phyloP scores from a whole-genome alignment of 208 protist genomes.

The Borovskyia barvae region DNA sequence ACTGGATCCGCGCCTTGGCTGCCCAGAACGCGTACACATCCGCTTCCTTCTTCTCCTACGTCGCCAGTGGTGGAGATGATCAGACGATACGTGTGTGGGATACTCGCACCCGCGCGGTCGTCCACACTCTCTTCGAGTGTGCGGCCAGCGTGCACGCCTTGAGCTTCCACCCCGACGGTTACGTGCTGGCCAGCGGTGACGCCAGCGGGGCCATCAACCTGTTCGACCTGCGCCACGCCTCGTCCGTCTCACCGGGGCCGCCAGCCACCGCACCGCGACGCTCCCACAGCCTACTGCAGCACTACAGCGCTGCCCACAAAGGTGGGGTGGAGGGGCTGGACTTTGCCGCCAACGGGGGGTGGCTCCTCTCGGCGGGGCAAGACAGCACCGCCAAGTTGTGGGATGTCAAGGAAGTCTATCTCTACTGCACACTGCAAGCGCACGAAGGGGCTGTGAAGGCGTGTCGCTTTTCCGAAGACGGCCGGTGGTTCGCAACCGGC shows the following conservation, averaged over 20 bases:
- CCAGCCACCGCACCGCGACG: background rate
- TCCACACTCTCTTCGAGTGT: constrained; percentile 70
- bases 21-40: constrained; percentile 35
- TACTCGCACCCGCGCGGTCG: constrained; percentile 35
- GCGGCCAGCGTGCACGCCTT: constrained; percentile 52
- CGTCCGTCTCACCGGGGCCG: background rate
- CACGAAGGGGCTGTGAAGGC: constrained; percentile 73
- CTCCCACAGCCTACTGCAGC: constrained; percentile 70
- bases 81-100: constrained; percentile 82
- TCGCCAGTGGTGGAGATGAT: constrained; percentile 88
- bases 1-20: constrained; percentile 74
- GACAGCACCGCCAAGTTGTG: constrained; percentile 85
- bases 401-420: constrained; percentile 77
- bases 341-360: constrained; percentile 77
- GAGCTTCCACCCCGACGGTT: constrained; percentile 84
- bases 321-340: constrained; percentile 62
- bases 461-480: constrained; percentile 48
- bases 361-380: constrained; percentile 72
- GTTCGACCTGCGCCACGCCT: constrained; percentile 70
- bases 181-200: constrained; percentile 70
- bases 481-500: constrained; percentile 66
- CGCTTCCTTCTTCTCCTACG: constrained; percentile 30
- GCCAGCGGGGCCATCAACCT: constrained; percentile 78
- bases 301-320: constrained; percentile 72
- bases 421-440: constrained; percentile 84